phyloP scores from a whole-genome alignment of 768 basidiomycete species.

The Atractiella rhizophila region DNA sequence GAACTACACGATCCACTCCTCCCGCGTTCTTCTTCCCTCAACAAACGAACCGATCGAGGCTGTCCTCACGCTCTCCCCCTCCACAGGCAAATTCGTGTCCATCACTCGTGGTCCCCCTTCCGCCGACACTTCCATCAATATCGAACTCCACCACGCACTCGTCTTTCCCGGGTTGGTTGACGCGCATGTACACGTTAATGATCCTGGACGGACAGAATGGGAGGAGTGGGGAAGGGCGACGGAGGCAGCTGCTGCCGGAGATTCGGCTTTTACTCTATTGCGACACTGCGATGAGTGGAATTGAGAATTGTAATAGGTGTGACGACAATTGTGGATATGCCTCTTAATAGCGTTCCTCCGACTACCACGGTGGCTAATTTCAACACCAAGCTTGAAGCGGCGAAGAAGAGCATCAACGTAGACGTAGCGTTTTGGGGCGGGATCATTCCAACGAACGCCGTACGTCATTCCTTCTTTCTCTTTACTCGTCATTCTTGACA shows the following conservation, averaged over 20 bases:
- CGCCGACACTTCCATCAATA: too few relatives aligned
- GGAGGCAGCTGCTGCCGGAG: too few relatives aligned
- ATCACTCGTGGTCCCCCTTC: too few relatives aligned
- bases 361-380: slow-evolving; percentile 66
- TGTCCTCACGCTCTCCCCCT: too few relatives aligned
- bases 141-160: too few relatives aligned
- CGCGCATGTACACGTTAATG: background rate
- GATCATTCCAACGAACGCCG: slow-evolving; percentile 74
- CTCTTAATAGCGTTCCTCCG: slow-evolving; percentile 85
- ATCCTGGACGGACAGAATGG: slow-evolving; percentile 15
- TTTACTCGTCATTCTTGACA: background rate
- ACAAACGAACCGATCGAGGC: too few relatives aligned
- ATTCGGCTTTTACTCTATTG: background rate
- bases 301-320: slow-evolving; percentile 30
- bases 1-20: too few relatives aligned
- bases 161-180: too few relatives aligned
- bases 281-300: background rate
- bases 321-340: slow-evolving; percentile 95
- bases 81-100: too few relatives aligned
- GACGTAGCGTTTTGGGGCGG: slow-evolving; percentile 92
- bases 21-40: too few relatives aligned
- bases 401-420: slow-evolving; percentile 43
- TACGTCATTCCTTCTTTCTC: slow-evolving; percentile 13
- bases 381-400: slow-evolving; percentile 41
- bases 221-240: slow-evolving; percentile 14